Percentiles rank a stretch among this genome's conserved stretches.
phyloP scores from a whole-genome alignment of 352 stramenopile genomes.

The Thraustochytrium striatum region DNA sequence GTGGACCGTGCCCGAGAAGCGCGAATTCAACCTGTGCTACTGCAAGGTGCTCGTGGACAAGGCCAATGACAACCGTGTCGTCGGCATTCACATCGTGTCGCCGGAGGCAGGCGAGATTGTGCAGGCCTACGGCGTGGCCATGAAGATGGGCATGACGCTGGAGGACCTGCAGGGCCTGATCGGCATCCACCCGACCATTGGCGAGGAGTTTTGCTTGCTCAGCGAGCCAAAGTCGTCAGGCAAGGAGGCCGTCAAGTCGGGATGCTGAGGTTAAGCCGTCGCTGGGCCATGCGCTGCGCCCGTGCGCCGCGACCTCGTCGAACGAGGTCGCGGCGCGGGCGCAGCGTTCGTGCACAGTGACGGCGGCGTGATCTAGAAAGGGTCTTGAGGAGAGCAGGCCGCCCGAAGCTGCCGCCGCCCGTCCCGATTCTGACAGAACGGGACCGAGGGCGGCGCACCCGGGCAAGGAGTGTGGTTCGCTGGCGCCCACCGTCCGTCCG shows the following conservation, averaged over 20 bases:
- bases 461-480: too few relatives aligned
- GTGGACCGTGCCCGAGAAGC: conserved; percentile 74
- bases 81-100: conserved; percentile 97
- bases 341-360: too few relatives aligned
- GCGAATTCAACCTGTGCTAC: conserved; percentile 75
- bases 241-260: conserved; percentile 77
- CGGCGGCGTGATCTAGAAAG: too few relatives aligned
- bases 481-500: too few relatives aligned
- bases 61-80: conserved; percentile 71
- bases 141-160: conserved; percentile 90
- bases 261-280: conserved; percentile 92
- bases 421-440: too few relatives aligned
- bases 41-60: conserved; percentile 89
- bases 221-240: conserved; percentile 89
- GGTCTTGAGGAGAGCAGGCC: too few relatives aligned
- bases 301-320: background rate
- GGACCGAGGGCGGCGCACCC: too few relatives aligned
- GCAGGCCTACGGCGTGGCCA: conserved; percentile 80
- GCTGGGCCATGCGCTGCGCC: background rate
- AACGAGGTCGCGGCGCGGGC: too few relatives aligned
- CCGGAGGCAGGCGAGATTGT: conserved; percentile 94
- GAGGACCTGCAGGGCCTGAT: conserved; percentile 84
- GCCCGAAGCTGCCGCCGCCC: too few relatives aligned
- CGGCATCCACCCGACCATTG: conserved; percentile 92
- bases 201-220: conserved; percentile 88